Evolutionary conservation across 2,329 filamentous ascomycete genomes (phyloP).

Genomic region (Xylaria sp.): DNA sequence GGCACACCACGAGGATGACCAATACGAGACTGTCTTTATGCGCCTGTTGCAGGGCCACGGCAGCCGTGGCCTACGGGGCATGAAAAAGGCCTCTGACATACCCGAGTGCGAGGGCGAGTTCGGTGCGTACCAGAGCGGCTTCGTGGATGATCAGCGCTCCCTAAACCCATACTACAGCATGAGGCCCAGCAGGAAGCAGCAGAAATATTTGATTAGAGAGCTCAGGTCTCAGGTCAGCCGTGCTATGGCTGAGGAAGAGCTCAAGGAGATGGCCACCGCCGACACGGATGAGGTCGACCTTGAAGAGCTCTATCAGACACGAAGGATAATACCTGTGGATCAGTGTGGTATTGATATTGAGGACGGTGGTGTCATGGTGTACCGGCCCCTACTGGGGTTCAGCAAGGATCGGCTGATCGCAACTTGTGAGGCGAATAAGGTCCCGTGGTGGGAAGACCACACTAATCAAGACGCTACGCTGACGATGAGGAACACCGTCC

Average conservation of each 20-base stretch:
- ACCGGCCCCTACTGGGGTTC: conserved; percentile 72
- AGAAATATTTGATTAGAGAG: conserved; percentile 27
- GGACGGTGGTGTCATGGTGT: conserved; percentile 66
- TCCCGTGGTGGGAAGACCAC: conserved; percentile 81
- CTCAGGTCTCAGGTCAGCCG: conserved; percentile 30
- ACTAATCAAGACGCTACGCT: conserved; percentile 80
- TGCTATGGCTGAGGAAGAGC: conserved; percentile 23
- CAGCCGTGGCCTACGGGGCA: conserved; percentile 73
- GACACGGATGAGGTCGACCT: conserved; percentile 26
- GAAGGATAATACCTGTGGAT: conserved; percentile 13
- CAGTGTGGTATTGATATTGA: conserved; percentile 49
- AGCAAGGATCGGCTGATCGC: conserved; percentile 73
- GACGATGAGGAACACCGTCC: conserved; percentile 80
- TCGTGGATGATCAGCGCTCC: conserved; percentile 49
- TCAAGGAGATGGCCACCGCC: conserved; percentile 5
- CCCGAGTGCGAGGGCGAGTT: conserved; percentile 81
- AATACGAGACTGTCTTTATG: conserved; percentile 87
- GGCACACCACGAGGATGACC: conserved; percentile 88
- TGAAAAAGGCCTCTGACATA: conserved; percentile 66
- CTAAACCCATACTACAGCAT: conserved; percentile 44
- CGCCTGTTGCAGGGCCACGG: conserved; percentile 69
- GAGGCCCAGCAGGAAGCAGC: conserved; percentile 28
- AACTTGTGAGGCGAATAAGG: conserved; percentile 68
- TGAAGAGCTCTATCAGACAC: conserved; percentile 23
- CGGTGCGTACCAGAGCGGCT: conserved; percentile 69